Percentiles rank a stretch among this genome's conserved stretches.
Conservation (phyloP, 2,329 filamentous ascomycete species). For the Diaporthe vexans region DNA sequence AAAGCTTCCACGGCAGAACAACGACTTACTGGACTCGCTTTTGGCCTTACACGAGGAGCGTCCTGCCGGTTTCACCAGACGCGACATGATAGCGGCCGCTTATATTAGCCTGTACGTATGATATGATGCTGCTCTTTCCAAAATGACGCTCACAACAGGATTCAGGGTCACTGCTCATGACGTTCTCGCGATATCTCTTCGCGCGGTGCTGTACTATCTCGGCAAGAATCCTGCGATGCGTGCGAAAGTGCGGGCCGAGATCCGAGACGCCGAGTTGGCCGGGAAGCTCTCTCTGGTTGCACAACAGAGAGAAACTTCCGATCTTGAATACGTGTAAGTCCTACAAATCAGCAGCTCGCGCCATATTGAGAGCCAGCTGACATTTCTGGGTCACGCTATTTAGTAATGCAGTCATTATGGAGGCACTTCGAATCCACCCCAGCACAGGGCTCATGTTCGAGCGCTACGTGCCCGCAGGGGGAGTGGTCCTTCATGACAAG, state of each 20-base stretch:
- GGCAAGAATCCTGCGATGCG: not conserved
- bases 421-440: not conserved
- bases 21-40: not conserved
- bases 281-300: not conserved
- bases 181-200: not conserved
- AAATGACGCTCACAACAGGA: too few species aligned
- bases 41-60: not conserved
- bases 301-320: not conserved
- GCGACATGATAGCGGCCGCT: not conserved
- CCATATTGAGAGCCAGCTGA: too few species aligned
- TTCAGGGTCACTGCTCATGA: not conserved
- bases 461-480: not conserved
- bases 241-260: not conserved
- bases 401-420: not conserved
- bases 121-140: too few species aligned
- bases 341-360: too few species aligned
- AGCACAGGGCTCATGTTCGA: constrained; percentile 2
- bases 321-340: not conserved
- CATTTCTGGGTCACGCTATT: not conserved
- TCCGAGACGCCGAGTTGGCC: not conserved
- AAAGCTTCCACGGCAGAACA: not conserved
- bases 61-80: not conserved
- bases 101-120: not conserved
- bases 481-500: not conserved
- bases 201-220: not conserved